Evolutionary conservation across 2,329 filamentous ascomycete genomes (phyloP), one percentile per base, ranked within the genome.

Genomic region (Colletotrichum costaricense): DNA sequence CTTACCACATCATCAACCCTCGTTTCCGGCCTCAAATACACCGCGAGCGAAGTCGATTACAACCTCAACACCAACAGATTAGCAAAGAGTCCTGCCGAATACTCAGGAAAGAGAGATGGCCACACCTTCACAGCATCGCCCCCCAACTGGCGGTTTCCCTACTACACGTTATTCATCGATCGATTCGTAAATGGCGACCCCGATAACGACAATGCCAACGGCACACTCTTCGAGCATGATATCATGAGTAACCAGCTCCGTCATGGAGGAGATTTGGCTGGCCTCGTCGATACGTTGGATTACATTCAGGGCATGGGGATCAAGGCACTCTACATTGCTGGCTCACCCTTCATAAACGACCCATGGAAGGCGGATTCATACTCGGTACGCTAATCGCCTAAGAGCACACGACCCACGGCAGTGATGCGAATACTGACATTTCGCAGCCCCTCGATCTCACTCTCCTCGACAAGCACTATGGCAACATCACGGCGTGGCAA

Each of bases 261-360:
- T 38, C 88, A 91, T 82, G 90, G 90, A 33, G 90, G 91, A 72
- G 90, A 92, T 78, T 81, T 90, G 19, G 81, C 83, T 69, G 90
- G 90, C 16, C 77, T 92, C 62, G 78, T 88, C 69, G 88, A 92
- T 76, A 89, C 88, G 22, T 82, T 92, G 73, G 90, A 93, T 78
- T 93, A 93, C 78, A 82, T 93, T 49, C 87, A 90, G 74, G 91
- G 90, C 72, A 89, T 92, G 86, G 91, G 90, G 24, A 88, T 92
- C 78, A 90, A 89, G 84, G 89, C 84, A 5, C 81, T 92, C 35
- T 92, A 92, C 76, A 85, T 93, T 59, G 90, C 90, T 35, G 91
- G 91, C n/a, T 90, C 88, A 57, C 85, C 89, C 9, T 87, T 92
- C 76, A 88, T 93, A 80, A 93, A 93, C 77, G 82, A 87, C 76